A percentile compares a stretch with the other conserved stretches of the same genome.
Conservation (phyloP, 768 basidiomycete genomes). For the Gautieria morchelliformis region DNA sequence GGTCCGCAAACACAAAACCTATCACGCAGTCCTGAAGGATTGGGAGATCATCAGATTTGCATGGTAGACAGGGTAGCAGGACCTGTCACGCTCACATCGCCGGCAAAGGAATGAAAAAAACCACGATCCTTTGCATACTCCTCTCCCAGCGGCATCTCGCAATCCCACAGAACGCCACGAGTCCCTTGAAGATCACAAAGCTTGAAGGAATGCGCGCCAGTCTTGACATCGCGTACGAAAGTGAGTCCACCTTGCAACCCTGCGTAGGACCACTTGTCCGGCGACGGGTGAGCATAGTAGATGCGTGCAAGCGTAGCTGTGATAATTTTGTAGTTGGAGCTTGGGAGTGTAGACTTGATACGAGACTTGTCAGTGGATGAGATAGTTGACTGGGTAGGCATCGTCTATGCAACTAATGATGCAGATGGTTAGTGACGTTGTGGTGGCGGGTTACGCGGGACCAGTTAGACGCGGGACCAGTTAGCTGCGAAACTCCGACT, state of each 20-base stretch:
- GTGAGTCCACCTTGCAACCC: constrained; percentile 83
- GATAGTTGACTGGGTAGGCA: constrained; percentile 69
- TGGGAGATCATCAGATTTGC: too few relatives aligned
- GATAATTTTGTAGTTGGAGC: constrained; percentile 59
- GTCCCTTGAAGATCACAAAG: constrained; percentile 81
- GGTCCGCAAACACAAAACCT: constrained; percentile 83
- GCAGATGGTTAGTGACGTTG: too few relatives aligned
- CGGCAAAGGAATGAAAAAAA: constrained; percentile 87
- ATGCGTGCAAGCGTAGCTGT: constrained; percentile 78
- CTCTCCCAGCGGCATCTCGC: constrained; percentile 63
- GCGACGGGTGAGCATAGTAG: constrained; percentile 81
- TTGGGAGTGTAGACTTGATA: constrained; percentile 54
- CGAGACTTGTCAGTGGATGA: constrained; percentile 67
- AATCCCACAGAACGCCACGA: constrained; percentile 85
- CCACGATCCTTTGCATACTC: constrained; percentile 76
- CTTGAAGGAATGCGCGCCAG: constrained; percentile 52
- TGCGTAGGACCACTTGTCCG: constrained; percentile 72
- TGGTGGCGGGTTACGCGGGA: too few relatives aligned
- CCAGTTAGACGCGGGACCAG: too few relatives aligned
- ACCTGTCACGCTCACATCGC: constrained; percentile 62
- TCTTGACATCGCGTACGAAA: constrained; percentile 52
- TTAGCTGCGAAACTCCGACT: too few relatives aligned
- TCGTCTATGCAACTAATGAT: too few relatives aligned
- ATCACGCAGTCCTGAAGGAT: constrained; percentile 71
- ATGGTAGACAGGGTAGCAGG: not conserved